Base-by-base conservation (phyloP, 495 filamentous ascomycete genomes). In the Bathelium albidoporum region DNA sequence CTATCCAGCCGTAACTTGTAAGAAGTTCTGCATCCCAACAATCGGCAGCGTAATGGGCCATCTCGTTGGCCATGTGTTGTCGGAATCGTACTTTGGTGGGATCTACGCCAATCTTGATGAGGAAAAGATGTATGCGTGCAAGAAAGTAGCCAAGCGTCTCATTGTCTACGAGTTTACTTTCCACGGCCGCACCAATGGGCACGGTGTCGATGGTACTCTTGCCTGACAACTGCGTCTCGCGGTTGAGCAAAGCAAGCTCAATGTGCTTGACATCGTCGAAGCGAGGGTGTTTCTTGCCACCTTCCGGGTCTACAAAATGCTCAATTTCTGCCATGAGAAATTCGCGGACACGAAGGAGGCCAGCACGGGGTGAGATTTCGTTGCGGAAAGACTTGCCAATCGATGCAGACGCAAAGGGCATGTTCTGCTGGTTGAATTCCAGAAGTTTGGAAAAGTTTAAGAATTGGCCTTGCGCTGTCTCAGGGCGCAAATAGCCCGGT, bases 91-190 rank as follows among this genome's bases (percentile, higher is more conserved):
- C 78, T 77, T 91, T 91, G 58, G 71, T 77, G 67, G 76, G 74
- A 70, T 93, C 87, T 12, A 87, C 76, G 66, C 89, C 89, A 45
- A 93, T 75, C 72, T 82, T 85, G 61, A 81, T 66, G 41, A 93
- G 77, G 81, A 91, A 93, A 24, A 82, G 77, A 62, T 87, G 85
- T 64, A 91, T 91, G 53, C 89, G 82, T 53, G 84, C 89, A 36
- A 93, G 79, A 78, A 93, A 93, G 77, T 93, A 93, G 55, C 89
- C 89, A n/a, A 93, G 80, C 1, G 88, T 91, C 77, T 93, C 89
- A 74, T 90, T 93, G 72, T 93, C 87, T 11, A 93, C 86, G 20
- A 89, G 69, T 10, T 82, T 79, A 24, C 76, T 78, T 72, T 83
- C 77, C 31, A 93, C 88, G 31, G 89, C 89, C 70, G 89, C 77